A percentile compares a stretch with the other conserved stretches of the same genome.
These are phyloP conservation scores for Erysimum cheiranthoides DNA, from an alignment of 345 rosid genomes.

Conservation along the genomic window DNA sequence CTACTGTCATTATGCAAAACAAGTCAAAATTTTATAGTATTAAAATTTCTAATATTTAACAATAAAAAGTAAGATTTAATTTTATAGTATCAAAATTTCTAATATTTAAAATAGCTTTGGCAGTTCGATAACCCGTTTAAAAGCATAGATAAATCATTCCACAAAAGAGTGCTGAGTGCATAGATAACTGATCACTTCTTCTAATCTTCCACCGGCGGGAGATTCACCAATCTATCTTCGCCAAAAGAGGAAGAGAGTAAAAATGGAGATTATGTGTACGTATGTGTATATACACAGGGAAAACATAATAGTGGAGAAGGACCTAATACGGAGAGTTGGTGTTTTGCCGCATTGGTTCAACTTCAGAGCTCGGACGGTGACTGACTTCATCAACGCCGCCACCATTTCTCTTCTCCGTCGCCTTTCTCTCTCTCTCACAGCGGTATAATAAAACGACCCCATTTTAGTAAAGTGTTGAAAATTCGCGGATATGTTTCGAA, in stretches of 20 bases:
- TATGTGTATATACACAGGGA: neutral
- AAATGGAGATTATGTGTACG: neutral
- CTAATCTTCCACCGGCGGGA: slow-evolving; percentile 76
- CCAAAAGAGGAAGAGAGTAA: neutral
- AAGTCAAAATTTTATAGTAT: no score
- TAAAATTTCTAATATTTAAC: no score
- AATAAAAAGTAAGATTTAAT: no score
- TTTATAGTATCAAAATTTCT: no score
- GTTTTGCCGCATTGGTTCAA: neutral
- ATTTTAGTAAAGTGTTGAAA: neutral
- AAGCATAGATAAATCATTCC: no score
- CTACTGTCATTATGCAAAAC: no score
- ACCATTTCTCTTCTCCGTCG: slow-evolving; percentile 29
- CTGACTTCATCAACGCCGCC: slow-evolving; percentile 40
- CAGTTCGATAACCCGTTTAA: no score
- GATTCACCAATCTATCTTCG: slow-evolving; percentile 58
- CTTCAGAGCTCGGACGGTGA: slow-evolving; percentile 27
- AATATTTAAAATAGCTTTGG: no score
- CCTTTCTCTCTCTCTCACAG: neutral
- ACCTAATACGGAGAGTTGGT: slow-evolving; percentile 25
- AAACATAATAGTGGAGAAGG: slow-evolving; percentile 63
- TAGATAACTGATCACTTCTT: no score
- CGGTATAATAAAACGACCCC: neutral
- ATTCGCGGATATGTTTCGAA: neutral
- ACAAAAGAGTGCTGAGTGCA: no score